phyloP scores from a whole-genome alignment of 148 eudicot genomes.

The Pouteria glomerata region DNA sequence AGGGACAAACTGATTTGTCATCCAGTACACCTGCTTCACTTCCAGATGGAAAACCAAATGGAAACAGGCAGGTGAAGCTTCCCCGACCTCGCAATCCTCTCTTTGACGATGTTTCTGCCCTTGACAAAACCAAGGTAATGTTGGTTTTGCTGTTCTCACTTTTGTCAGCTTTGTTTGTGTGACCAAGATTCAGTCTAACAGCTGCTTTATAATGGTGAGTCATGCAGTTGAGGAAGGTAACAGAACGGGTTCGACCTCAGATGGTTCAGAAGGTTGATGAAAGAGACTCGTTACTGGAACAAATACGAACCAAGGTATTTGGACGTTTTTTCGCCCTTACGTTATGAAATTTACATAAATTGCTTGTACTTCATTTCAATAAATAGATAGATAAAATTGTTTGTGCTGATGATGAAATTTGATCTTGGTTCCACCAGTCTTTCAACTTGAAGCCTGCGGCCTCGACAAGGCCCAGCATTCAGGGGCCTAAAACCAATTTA shows the following conservation, averaged over 20 bases:
- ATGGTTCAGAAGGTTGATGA: slow-evolving; percentile 46
- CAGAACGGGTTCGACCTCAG: slow-evolving; percentile 39
- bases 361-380: not conserved
- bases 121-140: slow-evolving; percentile 89
- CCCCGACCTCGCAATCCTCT: slow-evolving; percentile 86
- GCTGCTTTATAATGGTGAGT: not conserved
- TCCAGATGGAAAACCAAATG: slow-evolving; percentile 41
- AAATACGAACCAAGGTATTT: slow-evolving; percentile 77
- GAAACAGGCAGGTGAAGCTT: slow-evolving; percentile 48
- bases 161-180: not conserved
- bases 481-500: slow-evolving; percentile 83
- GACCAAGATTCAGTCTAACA: not conserved
- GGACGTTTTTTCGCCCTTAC: not conserved
- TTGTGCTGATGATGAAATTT: slow-evolving; percentile 12
- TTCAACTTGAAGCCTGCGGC: slow-evolving; percentile 82
- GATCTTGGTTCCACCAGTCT: slow-evolving; percentile 47
- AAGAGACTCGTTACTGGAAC: slow-evolving; percentile 67
- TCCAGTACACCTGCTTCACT: slow-evolving; percentile 20
- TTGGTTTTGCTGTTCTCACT: not conserved
- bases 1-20: slow-evolving; percentile 31
- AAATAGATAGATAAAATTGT: not conserved
- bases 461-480: slow-evolving; percentile 66
- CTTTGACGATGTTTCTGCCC: slow-evolving; percentile 72
- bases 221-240: slow-evolving; percentile 61
- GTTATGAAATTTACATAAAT: too few relatives aligned